A percentile compares a stretch with the other conserved stretches of the same genome.
Conservation (phyloP, 139 green algal genomes). For the Picochlorum sp. region DNA sequence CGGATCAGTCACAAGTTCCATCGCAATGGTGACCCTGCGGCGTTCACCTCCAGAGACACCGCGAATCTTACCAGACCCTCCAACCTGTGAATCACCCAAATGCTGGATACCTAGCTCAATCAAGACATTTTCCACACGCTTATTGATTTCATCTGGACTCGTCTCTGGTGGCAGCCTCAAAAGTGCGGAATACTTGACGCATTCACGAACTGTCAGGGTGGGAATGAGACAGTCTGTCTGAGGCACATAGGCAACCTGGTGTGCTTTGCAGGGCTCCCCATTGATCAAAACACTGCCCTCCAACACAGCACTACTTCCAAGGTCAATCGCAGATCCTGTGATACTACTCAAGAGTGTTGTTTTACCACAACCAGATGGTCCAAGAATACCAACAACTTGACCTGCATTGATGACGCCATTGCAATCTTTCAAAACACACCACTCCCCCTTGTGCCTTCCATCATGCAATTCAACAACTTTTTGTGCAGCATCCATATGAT, state of each 20-base stretch:
- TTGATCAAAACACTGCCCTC: constrained; percentile 20
- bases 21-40: constrained; percentile 59
- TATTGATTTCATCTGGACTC: constrained; percentile 14
- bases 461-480: constrained; percentile 19
- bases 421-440: constrained; percentile 19
- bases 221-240: constrained; percentile 65
- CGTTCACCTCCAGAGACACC: constrained; percentile 27
- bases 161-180: constrained; percentile 42
- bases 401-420: constrained; percentile 10
- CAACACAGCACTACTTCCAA: constrained; percentile 11
- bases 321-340: constrained; percentile 16
- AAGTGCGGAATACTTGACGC: constrained; percentile 50
- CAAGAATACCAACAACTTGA: constrained; percentile 29
- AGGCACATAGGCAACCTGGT: constrained; percentile 54
- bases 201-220: constrained; percentile 66
- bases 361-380: constrained; percentile 59
- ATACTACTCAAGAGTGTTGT: constrained; percentile 58
- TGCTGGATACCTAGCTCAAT: constrained; percentile 38
- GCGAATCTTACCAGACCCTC: constrained; percentile 30
- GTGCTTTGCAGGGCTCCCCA: constrained; percentile 6
- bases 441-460: constrained; percentile 1
- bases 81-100: constrained; percentile 33
- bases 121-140: constrained; percentile 34
- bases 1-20: constrained; percentile 66
- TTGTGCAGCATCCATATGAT: background rate